These are phyloP conservation scores for Xylaria sp. DNA, from an alignment of 2,329 filamentous ascomycete genomes.

Conservation along the genomic window DNA sequence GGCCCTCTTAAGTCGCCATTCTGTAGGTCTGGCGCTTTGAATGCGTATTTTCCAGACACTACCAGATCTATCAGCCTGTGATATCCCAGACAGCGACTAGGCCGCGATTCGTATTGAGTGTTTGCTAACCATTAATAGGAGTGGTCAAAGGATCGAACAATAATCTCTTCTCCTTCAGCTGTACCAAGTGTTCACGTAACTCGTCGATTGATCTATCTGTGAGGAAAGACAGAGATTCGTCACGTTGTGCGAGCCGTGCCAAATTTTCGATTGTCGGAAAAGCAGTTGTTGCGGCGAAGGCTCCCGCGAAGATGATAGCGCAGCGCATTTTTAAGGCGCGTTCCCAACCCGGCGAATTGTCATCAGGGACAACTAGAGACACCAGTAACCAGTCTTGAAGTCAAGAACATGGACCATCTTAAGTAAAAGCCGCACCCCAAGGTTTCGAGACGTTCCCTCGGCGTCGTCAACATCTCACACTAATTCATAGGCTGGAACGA, in stretches of 20 bases:
- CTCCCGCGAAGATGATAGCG: conserved; percentile 2
- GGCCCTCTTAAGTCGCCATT: conserved; percentile 45
- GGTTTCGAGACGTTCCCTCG: neutral
- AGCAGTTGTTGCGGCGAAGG: conserved; percentile 9
- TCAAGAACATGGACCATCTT: neutral
- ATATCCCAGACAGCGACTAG: neutral
- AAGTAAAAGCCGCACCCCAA: neutral
- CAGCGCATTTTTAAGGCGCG: conserved; percentile 19
- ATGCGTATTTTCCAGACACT: conserved; percentile 38
- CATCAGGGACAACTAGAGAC: neutral
- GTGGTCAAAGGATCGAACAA: conserved; percentile 35
- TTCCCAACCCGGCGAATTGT: neutral
- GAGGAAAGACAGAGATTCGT: conserved; percentile 5
- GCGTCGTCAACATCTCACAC: neutral
- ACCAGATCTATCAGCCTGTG: conserved; percentile 9
- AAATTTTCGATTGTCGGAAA: conserved; percentile 41
- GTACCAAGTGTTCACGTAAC: conserved; percentile 28
- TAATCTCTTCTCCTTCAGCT: conserved; percentile 37
- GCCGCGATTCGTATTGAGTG: neutral
- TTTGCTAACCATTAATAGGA: conserved; percentile 36
- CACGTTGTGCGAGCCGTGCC: conserved; percentile 33
- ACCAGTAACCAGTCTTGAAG: neutral
- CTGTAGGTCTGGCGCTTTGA: conserved; percentile 36
- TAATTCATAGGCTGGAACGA: neutral
- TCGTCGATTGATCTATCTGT: conserved; percentile 28